phyloP scores from a whole-genome alignment of 2,329 filamentous ascomycete genomes.

The Coniochaeta pulveracea region DNA sequence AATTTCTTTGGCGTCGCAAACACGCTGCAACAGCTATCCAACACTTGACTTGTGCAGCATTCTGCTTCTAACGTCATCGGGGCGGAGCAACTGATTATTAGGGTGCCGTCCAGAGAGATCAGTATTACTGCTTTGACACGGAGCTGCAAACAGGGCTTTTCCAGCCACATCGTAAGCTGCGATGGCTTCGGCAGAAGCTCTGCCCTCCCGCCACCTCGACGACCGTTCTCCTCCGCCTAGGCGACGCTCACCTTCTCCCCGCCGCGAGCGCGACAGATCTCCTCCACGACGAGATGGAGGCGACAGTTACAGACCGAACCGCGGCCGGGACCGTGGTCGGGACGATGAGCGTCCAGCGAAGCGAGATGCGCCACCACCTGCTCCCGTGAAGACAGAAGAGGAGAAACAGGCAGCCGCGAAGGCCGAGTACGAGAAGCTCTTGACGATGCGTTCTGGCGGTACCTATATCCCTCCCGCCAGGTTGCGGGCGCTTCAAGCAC shows the following conservation, averaged over 20 bases:
- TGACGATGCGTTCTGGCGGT: slow-evolving; percentile 87
- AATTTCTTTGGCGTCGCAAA: too few relatives aligned
- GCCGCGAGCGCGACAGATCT: neutral
- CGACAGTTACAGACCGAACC: slow-evolving; percentile 33
- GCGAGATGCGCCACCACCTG: slow-evolving; percentile 24
- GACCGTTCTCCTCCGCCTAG: slow-evolving; percentile 9
- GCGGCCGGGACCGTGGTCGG: slow-evolving; percentile 26
- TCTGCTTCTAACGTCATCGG: too few relatives aligned
- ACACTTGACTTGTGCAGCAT: too few relatives aligned
- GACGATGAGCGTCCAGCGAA: slow-evolving; percentile 32
- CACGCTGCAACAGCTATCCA: too few relatives aligned
- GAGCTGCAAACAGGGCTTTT: too few relatives aligned
- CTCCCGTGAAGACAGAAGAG: slow-evolving; percentile 51
- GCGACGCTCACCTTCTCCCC: slow-evolving; percentile 11
- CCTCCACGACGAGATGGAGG: slow-evolving; percentile 27
- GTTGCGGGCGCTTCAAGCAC: slow-evolving; percentile 81
- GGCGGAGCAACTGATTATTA: too few relatives aligned
- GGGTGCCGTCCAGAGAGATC: too few relatives aligned
- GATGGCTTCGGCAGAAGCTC: slow-evolving; percentile 11
- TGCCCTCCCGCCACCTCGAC: slow-evolving; percentile 13
- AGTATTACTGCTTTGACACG: too few relatives aligned
- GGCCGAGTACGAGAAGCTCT: slow-evolving; percentile 84
- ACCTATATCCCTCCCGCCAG: slow-evolving; percentile 93
- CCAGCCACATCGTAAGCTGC: slow-evolving; percentile 4
- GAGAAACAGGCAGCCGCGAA: slow-evolving; percentile 82